Conservation (phyloP, 371 early-diverging fungal genomes). For the Mortierella sp. region DNA sequence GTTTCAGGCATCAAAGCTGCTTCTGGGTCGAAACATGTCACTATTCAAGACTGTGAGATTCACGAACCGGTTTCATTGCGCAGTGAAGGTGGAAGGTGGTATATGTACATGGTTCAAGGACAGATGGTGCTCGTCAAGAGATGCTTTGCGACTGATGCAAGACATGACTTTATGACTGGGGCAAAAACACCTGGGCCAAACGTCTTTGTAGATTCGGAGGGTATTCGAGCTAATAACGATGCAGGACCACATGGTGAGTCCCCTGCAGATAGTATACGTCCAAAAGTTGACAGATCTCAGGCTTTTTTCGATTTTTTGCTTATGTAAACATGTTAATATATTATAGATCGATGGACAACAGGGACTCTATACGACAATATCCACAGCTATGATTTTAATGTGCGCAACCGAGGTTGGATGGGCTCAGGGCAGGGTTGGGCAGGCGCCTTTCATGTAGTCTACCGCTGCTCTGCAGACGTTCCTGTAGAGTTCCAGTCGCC, state of each 20-base stretch:
- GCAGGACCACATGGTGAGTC: slow-evolving; percentile 48
- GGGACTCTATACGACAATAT: slow-evolving; percentile 44
- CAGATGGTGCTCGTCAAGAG: slow-evolving; percentile 50
- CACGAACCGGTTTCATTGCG: slow-evolving; percentile 27
- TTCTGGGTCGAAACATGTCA: slow-evolving; percentile 33
- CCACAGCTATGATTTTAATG: slow-evolving; percentile 22
- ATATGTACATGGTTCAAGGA: slow-evolving; percentile 49
- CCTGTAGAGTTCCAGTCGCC: slow-evolving; percentile 36
- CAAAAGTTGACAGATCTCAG: background rate
- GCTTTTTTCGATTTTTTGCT: background rate
- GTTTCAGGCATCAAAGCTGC: slow-evolving; percentile 42
- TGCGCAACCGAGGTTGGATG: slow-evolving; percentile 49
- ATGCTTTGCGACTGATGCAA: slow-evolving; percentile 27
- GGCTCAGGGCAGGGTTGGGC: slow-evolving; percentile 53
- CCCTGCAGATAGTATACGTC: background rate
- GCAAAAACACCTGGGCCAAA: slow-evolving; percentile 40
- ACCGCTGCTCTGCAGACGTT: slow-evolving; percentile 20
- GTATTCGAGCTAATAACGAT: slow-evolving; percentile 43
- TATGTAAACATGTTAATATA: background rate
- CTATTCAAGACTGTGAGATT: slow-evolving; percentile 40
- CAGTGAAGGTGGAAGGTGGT: slow-evolving; percentile 30
- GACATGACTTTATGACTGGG: slow-evolving; percentile 50
- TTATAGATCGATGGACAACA: slow-evolving; percentile 40
- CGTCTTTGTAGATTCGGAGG: slow-evolving; percentile 54
- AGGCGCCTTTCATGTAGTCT: slow-evolving; percentile 45